A percentile compares a stretch with the other conserved stretches of the same genome.
phyloP scores from a whole-genome alignment of 2,329 filamentous ascomycete species.

The Dothiorella sarmentorum region DNA sequence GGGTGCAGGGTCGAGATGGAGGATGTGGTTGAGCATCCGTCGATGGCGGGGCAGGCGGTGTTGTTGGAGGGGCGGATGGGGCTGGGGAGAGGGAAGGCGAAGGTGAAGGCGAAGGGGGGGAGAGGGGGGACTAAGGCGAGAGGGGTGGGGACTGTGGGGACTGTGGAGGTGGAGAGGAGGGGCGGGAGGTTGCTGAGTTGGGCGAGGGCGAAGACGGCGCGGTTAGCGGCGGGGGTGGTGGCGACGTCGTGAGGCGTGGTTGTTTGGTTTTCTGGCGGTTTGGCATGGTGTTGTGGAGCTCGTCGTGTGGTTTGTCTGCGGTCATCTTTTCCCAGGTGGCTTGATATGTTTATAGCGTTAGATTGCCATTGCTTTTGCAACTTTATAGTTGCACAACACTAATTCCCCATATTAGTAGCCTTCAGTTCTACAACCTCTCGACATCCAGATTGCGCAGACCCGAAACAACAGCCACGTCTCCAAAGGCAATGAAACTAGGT shows the following conservation, averaged over 20 bases:
- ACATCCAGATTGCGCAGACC: not conserved
- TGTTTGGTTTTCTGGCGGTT: not conserved
- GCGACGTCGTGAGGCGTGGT: not conserved
- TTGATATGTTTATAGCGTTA: not conserved
- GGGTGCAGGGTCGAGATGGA: not conserved
- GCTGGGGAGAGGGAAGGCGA: not conserved
- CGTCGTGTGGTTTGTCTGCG: not conserved
- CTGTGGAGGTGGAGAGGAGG: not conserved
- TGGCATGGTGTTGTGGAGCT: not conserved
- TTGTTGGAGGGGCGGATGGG: not conserved
- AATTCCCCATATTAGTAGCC: no score
- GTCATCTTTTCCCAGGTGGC: no score
- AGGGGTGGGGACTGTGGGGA: no score
- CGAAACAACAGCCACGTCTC: not conserved
- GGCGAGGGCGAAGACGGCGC: not conserved
- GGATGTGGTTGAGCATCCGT: slow-evolving; percentile 1
- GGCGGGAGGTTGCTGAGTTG: not conserved
- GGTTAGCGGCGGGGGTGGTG: not conserved
- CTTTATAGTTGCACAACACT: no score
- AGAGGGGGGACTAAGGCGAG: not conserved
- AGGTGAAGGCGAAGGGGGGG: not conserved
- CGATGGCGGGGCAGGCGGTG: slow-evolving; percentile 4
- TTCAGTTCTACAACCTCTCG: not conserved
- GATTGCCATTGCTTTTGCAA: not conserved
- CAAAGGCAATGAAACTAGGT: not conserved